phyloP scores from a whole-genome alignment of 129 eudicot species.

The Artemisia annua region DNA sequence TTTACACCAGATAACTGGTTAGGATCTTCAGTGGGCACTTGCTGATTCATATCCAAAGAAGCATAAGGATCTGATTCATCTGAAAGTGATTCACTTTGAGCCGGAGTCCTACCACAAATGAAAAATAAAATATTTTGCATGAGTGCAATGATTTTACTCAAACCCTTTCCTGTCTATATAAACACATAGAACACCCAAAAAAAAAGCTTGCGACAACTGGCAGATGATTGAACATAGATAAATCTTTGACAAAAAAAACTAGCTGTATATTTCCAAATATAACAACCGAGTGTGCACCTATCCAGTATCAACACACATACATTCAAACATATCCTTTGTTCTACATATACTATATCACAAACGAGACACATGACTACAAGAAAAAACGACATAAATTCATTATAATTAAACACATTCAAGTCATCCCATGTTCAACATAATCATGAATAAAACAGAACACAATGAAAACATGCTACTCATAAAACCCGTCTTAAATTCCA shows the following conservation, averaged over 20 bases:
- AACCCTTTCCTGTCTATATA: not conserved
- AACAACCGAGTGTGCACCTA: conserved; percentile 7
- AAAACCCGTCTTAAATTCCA: conserved; percentile 13
- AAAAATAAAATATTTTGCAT: conserved; percentile 7
- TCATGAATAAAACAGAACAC: conserved; percentile 9
- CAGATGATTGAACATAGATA: conserved; percentile 16
- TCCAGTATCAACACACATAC: not conserved
- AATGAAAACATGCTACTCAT: conserved; percentile 6
- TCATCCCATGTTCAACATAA: not conserved
- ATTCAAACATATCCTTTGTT: not conserved
- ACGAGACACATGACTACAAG: conserved; percentile 8
- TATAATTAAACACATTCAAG: too few species aligned
- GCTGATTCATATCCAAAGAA: conserved; percentile 54
- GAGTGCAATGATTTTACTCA: not conserved
- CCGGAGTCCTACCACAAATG: conserved; percentile 78
- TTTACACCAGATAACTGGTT: conserved; percentile 35
- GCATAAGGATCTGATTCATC: conserved; percentile 79
- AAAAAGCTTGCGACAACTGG: not conserved
- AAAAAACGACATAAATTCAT: conserved; percentile 1
- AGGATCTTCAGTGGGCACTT: conserved; percentile 46
- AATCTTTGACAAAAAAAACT: not conserved
- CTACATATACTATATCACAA: not conserved
- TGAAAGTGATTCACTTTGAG: conserved; percentile 75
- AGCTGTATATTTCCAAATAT: not conserved
- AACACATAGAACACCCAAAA: conserved; percentile 9